Base-by-base conservation (phyloP, 495 filamentous ascomycete species). In the Daldinia childiae region DNA sequence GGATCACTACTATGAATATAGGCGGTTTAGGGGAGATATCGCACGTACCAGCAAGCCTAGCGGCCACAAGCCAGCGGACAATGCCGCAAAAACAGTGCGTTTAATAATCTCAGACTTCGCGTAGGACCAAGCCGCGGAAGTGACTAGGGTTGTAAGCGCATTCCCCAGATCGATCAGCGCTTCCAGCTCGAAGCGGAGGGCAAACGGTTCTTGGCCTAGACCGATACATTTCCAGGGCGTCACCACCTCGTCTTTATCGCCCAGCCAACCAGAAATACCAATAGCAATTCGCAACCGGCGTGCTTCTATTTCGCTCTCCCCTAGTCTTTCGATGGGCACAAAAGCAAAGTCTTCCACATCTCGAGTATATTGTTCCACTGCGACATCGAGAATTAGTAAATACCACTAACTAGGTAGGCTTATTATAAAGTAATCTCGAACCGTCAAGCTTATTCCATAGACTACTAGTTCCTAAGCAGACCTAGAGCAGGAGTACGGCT, bases 261-360 rank as follows among this genome's bases (percentile, higher is more conserved):
- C 91, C 9, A 97, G 78, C 94, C 94, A 99, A 38, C 95, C 95
- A 24, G 89, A 90, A 58, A 98, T 88, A 14, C 91, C 90, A 69
- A 99, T 89, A 0, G 91, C 93, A 24, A 99, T 87, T 11, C 95
- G 87, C 29, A 98, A 78, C 14, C 93, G 88, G 58, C 93, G 81
- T 54, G 78, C 74, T 19, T 80, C 77, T 3, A 78, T 77, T 30
- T 75, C 66, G 43, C 78, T 71, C 26, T 78, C 76, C 64, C 81
- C 73, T 58, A 78, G 52, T 72, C 78, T 79, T 57, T 78, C 74
- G 36, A 95, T 83, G 0, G 94, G 93, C 4, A 97, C 78, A 71
- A 99, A 97, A 0, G 90, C 93, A 77, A 98, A 97, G 77, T 98
- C 95, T 58, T 92, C 86, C 6, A 98, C 92, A 67, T 98, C 94